A percentile compares a stretch with the other conserved stretches of the same genome.
Evolutionary conservation across 306 rosid genomes (phyloP).

Genomic region (Hippophae gyantsensis): DNA sequence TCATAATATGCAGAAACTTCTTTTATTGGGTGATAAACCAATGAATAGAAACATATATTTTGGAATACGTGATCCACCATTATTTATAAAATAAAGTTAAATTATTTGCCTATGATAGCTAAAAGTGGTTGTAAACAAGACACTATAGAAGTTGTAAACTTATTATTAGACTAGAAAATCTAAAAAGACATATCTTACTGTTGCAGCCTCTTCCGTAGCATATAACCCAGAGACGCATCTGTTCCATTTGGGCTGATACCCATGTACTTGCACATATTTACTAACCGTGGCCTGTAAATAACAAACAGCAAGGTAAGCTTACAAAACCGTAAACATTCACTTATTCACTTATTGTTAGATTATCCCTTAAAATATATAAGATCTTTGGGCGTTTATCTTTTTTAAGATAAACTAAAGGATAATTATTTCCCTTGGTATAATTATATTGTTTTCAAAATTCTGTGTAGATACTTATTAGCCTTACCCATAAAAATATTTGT

Average conservation of each 20-base stretch:
- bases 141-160: background rate
- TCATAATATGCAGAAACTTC: too few relatives aligned
- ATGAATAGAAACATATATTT: too few relatives aligned
- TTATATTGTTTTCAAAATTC: too few relatives aligned
- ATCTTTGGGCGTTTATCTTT: too few relatives aligned
- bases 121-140: background rate
- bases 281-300: conserved; percentile 69
- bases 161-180: background rate
- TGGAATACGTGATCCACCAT: too few relatives aligned
- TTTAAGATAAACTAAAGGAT: too few relatives aligned
- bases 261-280: conserved; percentile 98
- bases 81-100: background rate
- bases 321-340: background rate
- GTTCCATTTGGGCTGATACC: conserved; percentile 79
- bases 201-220: conserved; percentile 71
- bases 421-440: too few relatives aligned
- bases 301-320: conserved; percentile 7
- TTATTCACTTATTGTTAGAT: too few relatives aligned
- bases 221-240: conserved; percentile 79
- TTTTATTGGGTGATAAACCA: too few relatives aligned
- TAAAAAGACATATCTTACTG: conserved; percentile 34
- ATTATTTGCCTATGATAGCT: background rate
- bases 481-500: too few relatives aligned
- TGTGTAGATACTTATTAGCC: too few relatives aligned
- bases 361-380: too few relatives aligned